phyloP scores from a whole-genome alignment of 352 stramenopile species.

The Phytophthora aleatoria region DNA sequence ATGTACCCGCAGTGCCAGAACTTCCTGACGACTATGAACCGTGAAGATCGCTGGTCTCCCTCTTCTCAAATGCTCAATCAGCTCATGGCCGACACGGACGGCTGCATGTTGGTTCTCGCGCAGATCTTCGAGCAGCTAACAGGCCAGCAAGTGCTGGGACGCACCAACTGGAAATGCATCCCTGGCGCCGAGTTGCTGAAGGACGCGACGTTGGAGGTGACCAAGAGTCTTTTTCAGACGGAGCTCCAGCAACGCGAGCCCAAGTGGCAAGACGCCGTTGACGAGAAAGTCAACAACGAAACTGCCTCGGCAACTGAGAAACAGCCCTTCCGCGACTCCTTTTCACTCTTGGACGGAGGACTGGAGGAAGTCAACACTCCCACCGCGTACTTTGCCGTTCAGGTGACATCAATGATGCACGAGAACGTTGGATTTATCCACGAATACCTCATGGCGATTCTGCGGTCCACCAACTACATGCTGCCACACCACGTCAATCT shows the following conservation, averaged over 20 bases:
- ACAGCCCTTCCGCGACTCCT: conserved; percentile 44
- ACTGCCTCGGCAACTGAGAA: conserved; percentile 33
- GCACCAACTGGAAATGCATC: conserved; percentile 71
- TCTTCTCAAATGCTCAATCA: conserved; percentile 35
- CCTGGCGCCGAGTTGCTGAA: conserved; percentile 57
- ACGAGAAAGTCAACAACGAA: conserved; percentile 32
- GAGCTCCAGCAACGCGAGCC: conserved; percentile 52
- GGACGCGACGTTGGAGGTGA: conserved; percentile 45
- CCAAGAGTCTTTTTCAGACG: conserved; percentile 42
- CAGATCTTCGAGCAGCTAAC: conserved; percentile 66
- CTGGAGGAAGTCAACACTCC: conserved; percentile 37
- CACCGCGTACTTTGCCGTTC: conserved; percentile 52
- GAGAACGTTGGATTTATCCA: conserved; percentile 55
- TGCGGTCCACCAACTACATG: conserved; percentile 72
- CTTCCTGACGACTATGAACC: conserved; percentile 44
- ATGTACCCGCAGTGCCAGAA: conserved; percentile 60
- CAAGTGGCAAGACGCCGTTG: conserved; percentile 34
- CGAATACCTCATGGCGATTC: conserved; percentile 62
- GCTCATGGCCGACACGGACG: conserved; percentile 43
- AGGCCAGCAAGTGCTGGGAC: conserved; percentile 39
- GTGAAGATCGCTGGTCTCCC: conserved; percentile 51
- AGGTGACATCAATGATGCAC: conserved; percentile 60
- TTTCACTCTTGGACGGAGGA: conserved; percentile 37
- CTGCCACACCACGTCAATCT: conserved; percentile 72
- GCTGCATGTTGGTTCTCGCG: conserved; percentile 49